Evolutionary conservation across 2,329 filamentous ascomycete genomes (phyloP), one percentile per base, ranked within the genome.

Genomic region (Colletotrichum orchidophilum): DNA sequence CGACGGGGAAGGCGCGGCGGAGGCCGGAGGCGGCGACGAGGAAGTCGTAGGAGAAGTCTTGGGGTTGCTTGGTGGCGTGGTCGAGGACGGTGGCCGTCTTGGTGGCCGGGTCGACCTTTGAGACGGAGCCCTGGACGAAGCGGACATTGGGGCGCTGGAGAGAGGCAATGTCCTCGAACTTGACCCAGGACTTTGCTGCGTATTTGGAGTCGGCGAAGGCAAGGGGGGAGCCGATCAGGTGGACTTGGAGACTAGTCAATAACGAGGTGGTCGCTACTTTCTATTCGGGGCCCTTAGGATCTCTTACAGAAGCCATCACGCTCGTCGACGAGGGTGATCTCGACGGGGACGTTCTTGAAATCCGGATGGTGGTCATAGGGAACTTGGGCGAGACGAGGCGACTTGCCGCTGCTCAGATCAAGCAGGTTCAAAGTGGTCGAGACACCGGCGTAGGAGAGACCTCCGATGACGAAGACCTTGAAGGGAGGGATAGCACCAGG

Each of bases 301-400:
- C 8, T 81, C 91, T 75, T 84, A 95, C 93, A 95, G 79, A 90
- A 95, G n/a, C 93, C 93, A 83, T 95, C 93, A n/a, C 92, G 85
- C 80, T 95, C 92, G 76, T 95, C 93, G 27, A 94, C 90, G 26
- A 95, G 87, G 26, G 92, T 94, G 61, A 95, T 90, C 46, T 94
- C 87, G 15, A 94, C 80, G 1, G 88, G 85, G 54, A 92, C 83
- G 27, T 83, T 84, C 54, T 84, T 82, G 24, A 83, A 77, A 33
- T 81, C 76, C 73, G 81, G 74, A 75, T 85, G 75, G 77, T 86
- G 81, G 53, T 73, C 69, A 65, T 83, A 83, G n/a, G 76, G 76
- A 39, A 79, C 75, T 24, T 76, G 78, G 58, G 78, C 78, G 77
- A 81, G 79, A 52, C 90, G 87, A n/a, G 87, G 83, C 8, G 81